Evolutionary conservation across 139 green algal genomes (phyloP).

Genomic region (Raphidocelis subcapitata): DNA sequence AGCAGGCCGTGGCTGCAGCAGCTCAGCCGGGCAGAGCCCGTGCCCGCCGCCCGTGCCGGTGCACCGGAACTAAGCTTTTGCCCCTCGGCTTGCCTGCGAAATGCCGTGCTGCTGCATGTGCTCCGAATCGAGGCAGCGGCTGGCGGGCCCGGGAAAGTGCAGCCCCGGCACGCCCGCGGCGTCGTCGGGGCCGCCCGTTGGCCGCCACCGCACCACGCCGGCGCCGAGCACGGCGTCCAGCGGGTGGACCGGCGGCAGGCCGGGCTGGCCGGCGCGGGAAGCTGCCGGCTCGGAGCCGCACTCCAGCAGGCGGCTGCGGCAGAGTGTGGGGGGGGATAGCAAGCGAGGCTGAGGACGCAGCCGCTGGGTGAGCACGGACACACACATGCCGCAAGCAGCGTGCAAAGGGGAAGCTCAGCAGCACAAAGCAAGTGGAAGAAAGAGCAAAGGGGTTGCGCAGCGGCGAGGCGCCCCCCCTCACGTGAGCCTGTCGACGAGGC

Average conservation of each 20-base stretch:
- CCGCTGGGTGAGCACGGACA: too few species aligned
- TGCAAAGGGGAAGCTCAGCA: too few species aligned
- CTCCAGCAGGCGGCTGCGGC: too few species aligned
- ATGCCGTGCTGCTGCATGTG: conserved; percentile 43
- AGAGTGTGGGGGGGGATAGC: too few species aligned
- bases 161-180: background rate
- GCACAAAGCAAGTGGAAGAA: too few species aligned
- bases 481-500: conserved; percentile 72
- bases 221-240: conserved; percentile 25
- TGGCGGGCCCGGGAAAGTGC: background rate
- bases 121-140: conserved; percentile 20
- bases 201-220: conserved; percentile 25
- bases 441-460: too few species aligned
- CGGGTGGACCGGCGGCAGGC: background rate
- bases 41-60: background rate
- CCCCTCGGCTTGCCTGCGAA: conserved; percentile 16
- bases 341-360: background rate
- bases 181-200: background rate
- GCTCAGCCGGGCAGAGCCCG: background rate
- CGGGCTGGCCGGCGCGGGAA: background rate
- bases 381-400: too few species aligned
- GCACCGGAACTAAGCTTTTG: too few species aligned
- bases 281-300: background rate
- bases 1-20: background rate
- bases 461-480: too few species aligned